Base-by-base conservation (phyloP, 2,329 filamentous ascomycete species). In the Sclerotinia nivalis region DNA sequence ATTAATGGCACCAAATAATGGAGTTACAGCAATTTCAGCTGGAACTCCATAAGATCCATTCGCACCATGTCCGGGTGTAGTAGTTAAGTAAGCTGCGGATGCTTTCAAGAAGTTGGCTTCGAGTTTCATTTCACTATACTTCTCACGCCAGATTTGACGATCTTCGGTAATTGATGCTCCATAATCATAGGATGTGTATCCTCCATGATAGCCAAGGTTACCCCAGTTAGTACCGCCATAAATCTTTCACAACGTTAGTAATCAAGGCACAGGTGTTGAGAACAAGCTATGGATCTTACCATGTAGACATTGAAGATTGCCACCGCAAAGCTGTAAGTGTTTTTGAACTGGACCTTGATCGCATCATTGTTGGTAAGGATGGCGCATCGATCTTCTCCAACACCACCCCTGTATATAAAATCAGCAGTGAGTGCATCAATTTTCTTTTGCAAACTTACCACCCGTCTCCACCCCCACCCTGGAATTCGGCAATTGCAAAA, bases 171-270 rank as follows among this genome's bases (percentile, higher is more conserved):
- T 73, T 9, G 72, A 67, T n/a, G 71, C 60, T 34, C 69, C 72
- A n/a, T 72, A 65, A 72, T 90, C 84, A 55, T 86, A 85, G 0
- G 83, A 84, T 0, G 85, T 87, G 71, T 88, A 88, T 10, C 84
- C 87, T 7, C 87, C 88, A 5, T 89, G 86, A 72, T 92, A 86
- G 0, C 91, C 90, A 7, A 93, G 79, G 71, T 93, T 93, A 0
- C 92, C 92, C 92, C 91, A 95, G 77, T 95, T 96, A 0, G 92
- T 94, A 10, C 92, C 92, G 15, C 92, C 92, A 73, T 85, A 72
- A 75, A 54, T 37, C 54, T 92, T 56, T 3, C 49, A 37, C 20
- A 37, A 71, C 15, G 71, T 86, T 89, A 85, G 87, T n/a, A 47
- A 47, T 55, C 71, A 40, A 25, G 10, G 15, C 12, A 8, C 22